Base-by-base conservation (phyloP, 306 rosid genomes). In the Rosa lucieae region DNA sequence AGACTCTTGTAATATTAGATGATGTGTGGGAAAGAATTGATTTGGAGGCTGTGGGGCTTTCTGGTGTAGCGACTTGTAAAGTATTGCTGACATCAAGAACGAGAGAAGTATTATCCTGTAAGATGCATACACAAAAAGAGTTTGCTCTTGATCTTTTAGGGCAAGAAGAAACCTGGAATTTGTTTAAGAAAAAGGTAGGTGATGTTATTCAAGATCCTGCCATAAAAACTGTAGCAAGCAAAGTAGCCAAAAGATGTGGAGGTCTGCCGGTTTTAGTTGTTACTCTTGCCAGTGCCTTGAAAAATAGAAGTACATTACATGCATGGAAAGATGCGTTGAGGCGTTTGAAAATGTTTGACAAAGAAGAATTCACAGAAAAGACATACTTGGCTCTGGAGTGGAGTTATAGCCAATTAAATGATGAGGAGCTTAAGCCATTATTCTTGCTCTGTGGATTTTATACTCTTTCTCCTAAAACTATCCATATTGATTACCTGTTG, bases 21-120 rank as follows among this genome's bases (percentile, higher is more conserved):
- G 89, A 84, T 81, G 74, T 86, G 0, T 84, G 87, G 90, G 58
- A 23, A 0, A 21, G 35, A 11, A 59, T 84, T 73, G 82, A 84
- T 73, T 76, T 84, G 20, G 67, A 78, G 44, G 11, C 3, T 0
- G 43, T 63, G 10, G 69, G 69, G 12, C 3, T 63, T 63, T 14
- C 44, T 13, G 9, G 21, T 29, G 43, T 63, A 10, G 4, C 69
- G 1, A 32, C 43, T 63, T 35, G 42, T 32, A 63, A 63, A 63
- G 42, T 63, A 5, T 4, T 63, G n/a, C 0, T 63, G 69, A 63
- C 69, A 63, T 63, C 69, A 29, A 63, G 69, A 35, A 10, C 9
- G 13, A 10, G 20, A 0, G 20, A 29, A 11, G 69, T 63, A 63
- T 63, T 63, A 5, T 63, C 44, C 2, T 1, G n/a, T 1, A 5